Base-by-base conservation (phyloP, 2,329 filamentous ascomycete genomes). In the Fusarium sp. region DNA sequence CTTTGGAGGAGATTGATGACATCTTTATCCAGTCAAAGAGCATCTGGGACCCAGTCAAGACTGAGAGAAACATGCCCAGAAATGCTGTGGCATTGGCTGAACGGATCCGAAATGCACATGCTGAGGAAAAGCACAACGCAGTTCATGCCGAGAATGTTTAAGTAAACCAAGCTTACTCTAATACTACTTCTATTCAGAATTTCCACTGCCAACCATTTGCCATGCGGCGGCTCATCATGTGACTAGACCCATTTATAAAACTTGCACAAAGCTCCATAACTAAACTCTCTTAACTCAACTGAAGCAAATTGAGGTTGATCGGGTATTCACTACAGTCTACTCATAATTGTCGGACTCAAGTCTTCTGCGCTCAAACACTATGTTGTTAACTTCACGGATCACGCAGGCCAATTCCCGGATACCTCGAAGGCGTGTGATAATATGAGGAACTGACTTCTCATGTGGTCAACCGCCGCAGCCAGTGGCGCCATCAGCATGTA, bases 161-260 rank as follows among this genome's bases (percentile, higher is more conserved):
- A 33, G 15, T 18, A 3, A 24, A 0, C 12, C 3, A 26, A 35
- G 33, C 6, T 33, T 33, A 16, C 6, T 15, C 16, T n/a, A 10
- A 41, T 0, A 41, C 15, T 15, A 41, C 22, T 15, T 41, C 15
- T 5, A n/a, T 15, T n/a, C 4, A 15, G 5, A 13, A n/a, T 41
- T 5, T n/a, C 8, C 4, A 9, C 6, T n/a, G 13, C 38, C 7
- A 26, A 18, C 11, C 16, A 0, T 26, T 28, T 6, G 20, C 14
- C 6, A 10, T 20, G 18, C n/a, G 9, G 11, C 5, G 6, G 16
- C 24, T 22, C 16, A 22, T 47, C 44, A 30, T 30, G 28, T 48
- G 45, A 48, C 20, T 30, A 9, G 10, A 18, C 20, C 9, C 10
- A 30, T 2, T 22, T 6, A 16, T 22, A 28, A 35, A 54, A 4